phyloP scores from a whole-genome alignment of 495 filamentous ascomycete species.

The Chaetomium tenue region DNA sequence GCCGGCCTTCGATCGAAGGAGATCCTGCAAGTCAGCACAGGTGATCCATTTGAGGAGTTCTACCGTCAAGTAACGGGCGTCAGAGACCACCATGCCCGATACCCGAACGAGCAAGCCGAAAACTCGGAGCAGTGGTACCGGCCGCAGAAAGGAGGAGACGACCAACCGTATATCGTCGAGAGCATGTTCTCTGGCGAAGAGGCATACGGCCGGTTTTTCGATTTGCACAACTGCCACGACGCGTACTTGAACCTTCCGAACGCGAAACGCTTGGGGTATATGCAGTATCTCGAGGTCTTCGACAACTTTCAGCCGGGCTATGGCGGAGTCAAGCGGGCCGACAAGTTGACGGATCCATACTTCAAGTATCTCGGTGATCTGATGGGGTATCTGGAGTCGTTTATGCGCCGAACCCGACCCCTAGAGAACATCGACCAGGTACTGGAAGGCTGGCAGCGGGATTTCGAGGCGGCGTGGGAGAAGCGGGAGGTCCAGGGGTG shows the following conservation, averaged over 20 bases:
- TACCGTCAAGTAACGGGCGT: conserved; percentile 78
- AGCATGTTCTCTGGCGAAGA: conserved; percentile 95
- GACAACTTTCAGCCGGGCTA: conserved; percentile 76
- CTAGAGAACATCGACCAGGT: conserved; percentile 80
- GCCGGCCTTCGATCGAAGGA: conserved; percentile 70
- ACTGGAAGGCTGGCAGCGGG: conserved; percentile 67
- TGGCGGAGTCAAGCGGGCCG: conserved; percentile 65
- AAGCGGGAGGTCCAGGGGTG: conserved; percentile 77
- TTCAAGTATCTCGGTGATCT: conserved; percentile 83
- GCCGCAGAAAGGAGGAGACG: conserved; percentile 54
- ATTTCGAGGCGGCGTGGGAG: conserved; percentile 83
- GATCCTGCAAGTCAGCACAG: conserved; percentile 76
- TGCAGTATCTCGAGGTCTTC: conserved; percentile 88
- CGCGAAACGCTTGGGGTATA: conserved; percentile 77
- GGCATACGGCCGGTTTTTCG: conserved; percentile 83
- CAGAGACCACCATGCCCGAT: conserved; percentile 82
- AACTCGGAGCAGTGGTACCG: conserved; percentile 92
- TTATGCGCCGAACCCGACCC: conserved; percentile 75
- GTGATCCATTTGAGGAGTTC: conserved; percentile 90
- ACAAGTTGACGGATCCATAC: conserved; percentile 88
- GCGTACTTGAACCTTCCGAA: conserved; percentile 84
- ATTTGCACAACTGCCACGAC: conserved; percentile 80
- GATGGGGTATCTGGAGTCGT: conserved; percentile 78
- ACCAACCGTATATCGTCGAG: conserved; percentile 75
- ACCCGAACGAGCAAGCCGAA: conserved; percentile 92